A percentile compares a stretch with the other conserved stretches of the same genome.
These are phyloP conservation scores for Aspergillus tanneri DNA, from an alignment of 2,329 filamentous ascomycete genomes.

Conservation along the genomic window DNA sequence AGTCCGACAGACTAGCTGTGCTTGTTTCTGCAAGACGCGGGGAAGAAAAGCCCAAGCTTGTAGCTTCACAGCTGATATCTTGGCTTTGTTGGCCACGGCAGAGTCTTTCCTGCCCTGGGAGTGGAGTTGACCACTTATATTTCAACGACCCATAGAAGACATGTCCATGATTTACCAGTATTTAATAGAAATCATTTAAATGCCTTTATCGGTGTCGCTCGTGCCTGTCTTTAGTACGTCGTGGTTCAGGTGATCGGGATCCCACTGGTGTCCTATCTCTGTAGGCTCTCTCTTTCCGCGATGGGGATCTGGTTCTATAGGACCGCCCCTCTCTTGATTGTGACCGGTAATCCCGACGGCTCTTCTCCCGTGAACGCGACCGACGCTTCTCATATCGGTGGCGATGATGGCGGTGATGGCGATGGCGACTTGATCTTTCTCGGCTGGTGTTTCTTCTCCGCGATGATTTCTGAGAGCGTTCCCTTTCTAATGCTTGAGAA, in stretches of 20 bases:
- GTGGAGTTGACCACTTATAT: neutral
- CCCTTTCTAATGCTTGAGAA: conserved; percentile 63
- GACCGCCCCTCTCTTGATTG: conserved; percentile 25
- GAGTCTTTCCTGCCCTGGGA: neutral
- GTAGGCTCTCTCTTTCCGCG: conserved; percentile 29
- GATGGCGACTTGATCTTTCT: conserved; percentile 46
- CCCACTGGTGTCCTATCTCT: conserved; percentile 28
- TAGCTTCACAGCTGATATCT: neutral
- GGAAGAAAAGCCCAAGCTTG: neutral
- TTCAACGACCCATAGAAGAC: neutral
- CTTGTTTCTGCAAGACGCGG: neutral
- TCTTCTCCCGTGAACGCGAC: conserved; percentile 34
- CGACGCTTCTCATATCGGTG: conserved; percentile 33
- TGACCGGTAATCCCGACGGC: conserved; percentile 30
- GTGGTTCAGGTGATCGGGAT: conserved; percentile 32
- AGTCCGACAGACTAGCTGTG: neutral
- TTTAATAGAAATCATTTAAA: conserved; percentile 1
- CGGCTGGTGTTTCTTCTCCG: conserved; percentile 33
- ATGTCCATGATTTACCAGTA: neutral
- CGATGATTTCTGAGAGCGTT: conserved; percentile 50
- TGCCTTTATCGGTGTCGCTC: conserved; percentile 32
- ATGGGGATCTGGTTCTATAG: conserved; percentile 24
- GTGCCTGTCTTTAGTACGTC: conserved; percentile 31
- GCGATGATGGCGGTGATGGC: conserved; percentile 50
- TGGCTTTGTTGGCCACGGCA: neutral